These are phyloP conservation scores for Talaromyces wortmannii DNA, from an alignment of 495 filamentous ascomycete species.

Conservation along the genomic window DNA sequence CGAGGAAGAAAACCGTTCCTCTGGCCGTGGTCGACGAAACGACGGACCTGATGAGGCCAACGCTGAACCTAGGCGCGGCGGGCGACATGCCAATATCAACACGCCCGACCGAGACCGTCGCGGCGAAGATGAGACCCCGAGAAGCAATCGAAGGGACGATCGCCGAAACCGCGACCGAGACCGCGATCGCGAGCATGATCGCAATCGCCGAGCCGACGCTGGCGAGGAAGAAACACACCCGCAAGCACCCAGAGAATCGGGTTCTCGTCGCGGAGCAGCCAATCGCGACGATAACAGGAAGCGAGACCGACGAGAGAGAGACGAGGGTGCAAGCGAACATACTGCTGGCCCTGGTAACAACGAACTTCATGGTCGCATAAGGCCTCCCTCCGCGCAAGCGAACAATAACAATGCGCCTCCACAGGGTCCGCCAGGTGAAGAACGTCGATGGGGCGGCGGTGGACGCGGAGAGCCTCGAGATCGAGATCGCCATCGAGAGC, in stretches of 20 bases:
- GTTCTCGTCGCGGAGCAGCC: slow-evolving; percentile 21
- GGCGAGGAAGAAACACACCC: slow-evolving; percentile 31
- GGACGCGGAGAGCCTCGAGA: slow-evolving; percentile 32
- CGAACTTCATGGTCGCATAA: slow-evolving; percentile 33
- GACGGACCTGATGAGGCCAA: slow-evolving; percentile 26
- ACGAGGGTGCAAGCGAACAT: slow-evolving; percentile 19
- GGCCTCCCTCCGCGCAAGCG: slow-evolving; percentile 30
- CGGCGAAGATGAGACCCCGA: slow-evolving; percentile 19
- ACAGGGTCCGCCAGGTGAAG: slow-evolving; percentile 16
- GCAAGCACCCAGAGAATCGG: slow-evolving; percentile 9
- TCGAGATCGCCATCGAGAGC: slow-evolving; percentile 30
- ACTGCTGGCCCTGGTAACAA: slow-evolving; percentile 10
- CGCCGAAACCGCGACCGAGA: slow-evolving; percentile 28
- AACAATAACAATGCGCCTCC: slow-evolving; percentile 15
- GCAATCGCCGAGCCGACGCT: slow-evolving; percentile 21
- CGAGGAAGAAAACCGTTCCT: slow-evolving; percentile 12
- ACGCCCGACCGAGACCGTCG: slow-evolving; percentile 9
- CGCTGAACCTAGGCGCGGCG: slow-evolving; percentile 19
- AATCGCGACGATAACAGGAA: slow-evolving; percentile 32
- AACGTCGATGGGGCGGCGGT: slow-evolving; percentile 26
- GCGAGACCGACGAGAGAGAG: slow-evolving; percentile 32
- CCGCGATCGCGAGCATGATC: slow-evolving; percentile 33
- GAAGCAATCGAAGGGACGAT: slow-evolving; percentile 28
- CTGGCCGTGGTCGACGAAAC: slow-evolving; percentile 15
- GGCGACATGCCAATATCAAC: slow-evolving; percentile 14